Percentiles rank a stretch among this genome's conserved stretches.
phyloP scores from a whole-genome alignment of 768 basidiomycete species.

The Melanogaster broomeanus region DNA sequence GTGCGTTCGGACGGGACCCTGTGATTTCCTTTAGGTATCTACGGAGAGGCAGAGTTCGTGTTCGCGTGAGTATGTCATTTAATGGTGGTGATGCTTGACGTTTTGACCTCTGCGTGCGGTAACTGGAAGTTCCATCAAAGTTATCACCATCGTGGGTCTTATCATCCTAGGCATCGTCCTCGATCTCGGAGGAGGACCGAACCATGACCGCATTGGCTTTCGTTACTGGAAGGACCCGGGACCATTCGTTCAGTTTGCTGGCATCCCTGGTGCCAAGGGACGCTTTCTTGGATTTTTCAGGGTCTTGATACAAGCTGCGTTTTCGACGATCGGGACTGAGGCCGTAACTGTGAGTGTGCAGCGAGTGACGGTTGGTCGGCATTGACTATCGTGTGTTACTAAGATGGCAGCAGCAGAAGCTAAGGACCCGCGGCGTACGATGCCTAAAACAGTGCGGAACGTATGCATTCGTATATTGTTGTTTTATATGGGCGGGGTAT shows the following conservation, averaged over 20 bases:
- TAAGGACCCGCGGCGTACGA: constrained; percentile 71
- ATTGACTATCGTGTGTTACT: too few relatives aligned
- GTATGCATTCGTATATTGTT: constrained; percentile 61
- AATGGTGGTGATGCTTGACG: too few relatives aligned
- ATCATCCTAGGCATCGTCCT: constrained; percentile 43
- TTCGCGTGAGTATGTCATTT: constrained; percentile 32
- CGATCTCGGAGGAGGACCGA: constrained; percentile 55
- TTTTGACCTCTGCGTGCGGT: too few relatives aligned
- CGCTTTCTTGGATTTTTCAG: constrained; percentile 71
- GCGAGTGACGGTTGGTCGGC: too few relatives aligned
- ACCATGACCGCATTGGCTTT: constrained; percentile 37
- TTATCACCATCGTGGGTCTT: constrained; percentile 37
- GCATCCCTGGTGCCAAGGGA: constrained; percentile 38
- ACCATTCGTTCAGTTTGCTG: constrained; percentile 55
- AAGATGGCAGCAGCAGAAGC: constrained; percentile 47
- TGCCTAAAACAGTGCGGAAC: constrained; percentile 67
- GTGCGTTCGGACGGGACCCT: not conserved
- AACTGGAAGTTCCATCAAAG: constrained; percentile 43
- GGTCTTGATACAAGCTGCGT: constrained; percentile 69
- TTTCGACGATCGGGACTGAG: constrained; percentile 77
- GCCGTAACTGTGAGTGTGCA: constrained; percentile 58
- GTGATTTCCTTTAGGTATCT: constrained; percentile 22
- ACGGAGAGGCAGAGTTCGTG: constrained; percentile 44
- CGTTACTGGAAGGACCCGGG: constrained; percentile 46
- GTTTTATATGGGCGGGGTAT: constrained; percentile 73